Evolutionary conservation across 805 yeast genomes (phyloP).

Genomic region (Lipomyces sp.): DNA sequence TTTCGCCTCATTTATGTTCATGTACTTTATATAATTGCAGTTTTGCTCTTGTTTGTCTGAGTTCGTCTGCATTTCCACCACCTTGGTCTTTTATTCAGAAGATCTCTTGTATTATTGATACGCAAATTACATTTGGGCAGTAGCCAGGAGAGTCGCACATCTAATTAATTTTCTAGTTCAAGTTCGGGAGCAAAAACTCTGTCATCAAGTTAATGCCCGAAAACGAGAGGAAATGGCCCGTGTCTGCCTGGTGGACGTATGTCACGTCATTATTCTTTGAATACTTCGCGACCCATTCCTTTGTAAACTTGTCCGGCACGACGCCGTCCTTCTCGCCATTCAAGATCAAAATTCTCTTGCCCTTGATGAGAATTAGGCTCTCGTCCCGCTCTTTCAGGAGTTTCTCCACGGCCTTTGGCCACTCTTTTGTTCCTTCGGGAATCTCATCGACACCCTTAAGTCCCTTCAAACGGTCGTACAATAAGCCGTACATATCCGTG

Average conservation of each 20-base stretch:
- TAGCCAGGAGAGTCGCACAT: too few relatives aligned
- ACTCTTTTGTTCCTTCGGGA: slow-evolving; percentile 18
- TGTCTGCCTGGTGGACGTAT: slow-evolving; percentile 34
- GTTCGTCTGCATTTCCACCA: too few relatives aligned
- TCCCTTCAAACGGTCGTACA: slow-evolving; percentile 42
- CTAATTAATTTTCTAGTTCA: too few relatives aligned
- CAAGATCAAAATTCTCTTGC: slow-evolving; percentile 34
- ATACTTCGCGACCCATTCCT: slow-evolving; percentile 34
- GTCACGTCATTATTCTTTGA: slow-evolving; percentile 25
- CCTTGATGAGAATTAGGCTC: slow-evolving; percentile 15
- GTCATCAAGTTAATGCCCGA: slow-evolving; percentile 34
- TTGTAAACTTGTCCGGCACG: slow-evolving; percentile 39
- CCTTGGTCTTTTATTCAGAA: too few relatives aligned
- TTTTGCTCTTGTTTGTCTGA: not conserved
- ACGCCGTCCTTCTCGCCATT: slow-evolving; percentile 40
- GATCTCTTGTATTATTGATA: too few relatives aligned
- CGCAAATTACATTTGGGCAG: too few relatives aligned
- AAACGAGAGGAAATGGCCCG: slow-evolving; percentile 36
- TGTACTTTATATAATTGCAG: not conserved
- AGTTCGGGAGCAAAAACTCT: slow-evolving; percentile 30
- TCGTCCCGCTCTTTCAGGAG: slow-evolving; percentile 18
- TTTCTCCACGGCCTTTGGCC: slow-evolving; percentile 28
- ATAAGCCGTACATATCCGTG: slow-evolving; percentile 46
- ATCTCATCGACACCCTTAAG: slow-evolving; percentile 15
- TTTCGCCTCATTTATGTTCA: not conserved